phyloP scores from a whole-genome alignment of 176 grass and related monocot species.

The Lolium rigidum region DNA sequence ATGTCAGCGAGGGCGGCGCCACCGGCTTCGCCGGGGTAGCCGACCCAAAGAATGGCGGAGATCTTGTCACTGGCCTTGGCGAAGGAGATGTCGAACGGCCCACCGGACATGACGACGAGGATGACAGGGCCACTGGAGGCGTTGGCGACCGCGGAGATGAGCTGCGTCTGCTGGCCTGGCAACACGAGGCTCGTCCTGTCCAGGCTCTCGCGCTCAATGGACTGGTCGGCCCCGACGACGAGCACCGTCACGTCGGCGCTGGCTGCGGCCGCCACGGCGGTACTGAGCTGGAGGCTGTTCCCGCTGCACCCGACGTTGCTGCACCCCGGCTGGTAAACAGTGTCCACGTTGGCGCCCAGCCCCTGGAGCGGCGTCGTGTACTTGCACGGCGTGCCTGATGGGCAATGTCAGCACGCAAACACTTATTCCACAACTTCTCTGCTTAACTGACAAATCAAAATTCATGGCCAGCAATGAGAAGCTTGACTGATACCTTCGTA shows the following conservation, averaged over 20 bases:
- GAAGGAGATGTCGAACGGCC: conserved; percentile 73
- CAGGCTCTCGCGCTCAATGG: conserved; percentile 75
- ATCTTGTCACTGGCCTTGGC: conserved; percentile 65
- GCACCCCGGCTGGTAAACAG: conserved; percentile 84
- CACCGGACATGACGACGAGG: conserved; percentile 96
- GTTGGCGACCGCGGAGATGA: conserved; percentile 74
- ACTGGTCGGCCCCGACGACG: conserved; percentile 75
- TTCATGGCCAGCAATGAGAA: not conserved
- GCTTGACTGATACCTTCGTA: conserved; percentile 59
- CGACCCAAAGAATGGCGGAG: conserved; percentile 82
- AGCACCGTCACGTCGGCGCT: conserved; percentile 83
- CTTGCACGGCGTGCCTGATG: conserved; percentile 75
- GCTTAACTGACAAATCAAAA: not conserved
- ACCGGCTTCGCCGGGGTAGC: conserved; percentile 89
- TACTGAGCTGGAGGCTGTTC: conserved; percentile 66
- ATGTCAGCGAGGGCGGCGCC: conserved; percentile 84
- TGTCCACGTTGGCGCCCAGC: conserved; percentile 55
- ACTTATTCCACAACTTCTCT: not conserved
- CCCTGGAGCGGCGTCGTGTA: conserved; percentile 85
- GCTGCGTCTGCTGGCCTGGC: conserved; percentile 66
- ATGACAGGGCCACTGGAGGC: conserved; percentile 71
- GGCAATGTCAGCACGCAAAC: not conserved
- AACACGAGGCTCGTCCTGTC: conserved; percentile 75
- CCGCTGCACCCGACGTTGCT: conserved; percentile 67
- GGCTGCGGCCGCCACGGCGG: conserved; percentile 67